Conservation (phyloP, 1,284 basidiomycete genomes). For the Lentinus polychrous region DNA sequence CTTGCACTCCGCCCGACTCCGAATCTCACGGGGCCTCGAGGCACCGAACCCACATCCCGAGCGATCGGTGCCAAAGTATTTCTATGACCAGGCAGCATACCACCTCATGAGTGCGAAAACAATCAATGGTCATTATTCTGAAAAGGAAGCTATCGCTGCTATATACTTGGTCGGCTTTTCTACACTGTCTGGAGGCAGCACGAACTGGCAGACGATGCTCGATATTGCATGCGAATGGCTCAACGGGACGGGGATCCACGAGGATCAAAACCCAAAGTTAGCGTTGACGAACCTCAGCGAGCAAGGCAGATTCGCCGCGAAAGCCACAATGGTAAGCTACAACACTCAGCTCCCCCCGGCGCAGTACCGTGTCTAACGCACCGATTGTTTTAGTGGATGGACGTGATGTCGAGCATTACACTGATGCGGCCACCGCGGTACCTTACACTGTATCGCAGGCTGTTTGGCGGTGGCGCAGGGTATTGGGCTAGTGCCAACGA, state of each 20-base stretch:
- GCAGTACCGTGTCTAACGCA: neutral
- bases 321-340: slow-evolving; percentile 59
- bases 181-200: slow-evolving; percentile 53
- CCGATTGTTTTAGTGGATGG: slow-evolving; percentile 52
- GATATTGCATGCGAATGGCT: slow-evolving; percentile 69
- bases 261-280: slow-evolving; percentile 55
- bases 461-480: slow-evolving; percentile 36
- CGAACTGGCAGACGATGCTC: slow-evolving; percentile 62
- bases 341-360: neutral
- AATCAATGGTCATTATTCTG: slow-evolving; percentile 44
- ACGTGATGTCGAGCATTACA: slow-evolving; percentile 64
- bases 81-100: slow-evolving; percentile 58
- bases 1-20: slow-evolving; percentile 58
- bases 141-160: slow-evolving; percentile 67
- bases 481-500: slow-evolving; percentile 26
- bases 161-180: slow-evolving; percentile 67
- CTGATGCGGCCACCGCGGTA: slow-evolving; percentile 58
- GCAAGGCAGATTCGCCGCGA: slow-evolving; percentile 51
- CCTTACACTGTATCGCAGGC: slow-evolving; percentile 53
- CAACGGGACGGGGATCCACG: slow-evolving; percentile 49
- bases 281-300: slow-evolving; percentile 47
- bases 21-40: slow-evolving; percentile 53
- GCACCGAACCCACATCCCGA: slow-evolving; percentile 46
- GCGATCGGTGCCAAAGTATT: slow-evolving; percentile 53
- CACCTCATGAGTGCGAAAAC: slow-evolving; percentile 45